Base-by-base conservation (phyloP, 495 filamentous ascomycete species). In the Endocarpon pusillum region DNA sequence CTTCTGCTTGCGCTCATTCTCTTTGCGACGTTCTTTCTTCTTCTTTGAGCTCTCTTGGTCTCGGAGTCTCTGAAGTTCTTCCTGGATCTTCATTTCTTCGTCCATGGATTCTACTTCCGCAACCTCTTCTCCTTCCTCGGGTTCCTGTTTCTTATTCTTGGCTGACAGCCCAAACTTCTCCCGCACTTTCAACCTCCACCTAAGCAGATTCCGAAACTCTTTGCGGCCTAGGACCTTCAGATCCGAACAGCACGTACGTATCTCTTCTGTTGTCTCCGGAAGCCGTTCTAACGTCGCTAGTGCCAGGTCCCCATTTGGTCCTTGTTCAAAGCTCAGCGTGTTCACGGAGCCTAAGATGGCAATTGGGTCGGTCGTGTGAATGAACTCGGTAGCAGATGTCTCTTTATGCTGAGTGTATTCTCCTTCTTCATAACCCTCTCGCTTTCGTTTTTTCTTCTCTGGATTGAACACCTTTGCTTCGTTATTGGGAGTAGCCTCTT, bases 381-480 rank as follows among this genome's bases (percentile, higher is more conserved):
- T 84, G 52, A 99, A 99, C 30, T 94, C 82, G 46, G 73, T 84
- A 1, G 81, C 84, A 0, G 81, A 59, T 1, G 77, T 71, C 42
- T 94, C 83, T 49, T 91, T 91, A 60, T 76, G 86, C 47, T 94
- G 85, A 3, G 73, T 86, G 46, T 78, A 93, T 42, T 99, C 81
- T 20, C 86, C 89, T 51, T 96, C 89, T 47, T 94, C 85, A 42
- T 99, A 99, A 61, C 89, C 89, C 32, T 89, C 84, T 58, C 89
- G 66, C 71, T 89, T 96, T 19, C 89, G 65, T 68, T 93, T 96
- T 68, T 94, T 96, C 44, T 79, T 62, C 52, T 97, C 89, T 0
- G 89, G 89, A 44, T 96, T 91, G 62, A 91, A 99, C 2, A 99
- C 89, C 49, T 87, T 89, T 19, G 87, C 89, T 53, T 99, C 91